A percentile compares a stretch with the other conserved stretches of the same genome.
Conservation (phyloP, 192 early-diverging fungal genomes). For the Endogone sp. region DNA sequence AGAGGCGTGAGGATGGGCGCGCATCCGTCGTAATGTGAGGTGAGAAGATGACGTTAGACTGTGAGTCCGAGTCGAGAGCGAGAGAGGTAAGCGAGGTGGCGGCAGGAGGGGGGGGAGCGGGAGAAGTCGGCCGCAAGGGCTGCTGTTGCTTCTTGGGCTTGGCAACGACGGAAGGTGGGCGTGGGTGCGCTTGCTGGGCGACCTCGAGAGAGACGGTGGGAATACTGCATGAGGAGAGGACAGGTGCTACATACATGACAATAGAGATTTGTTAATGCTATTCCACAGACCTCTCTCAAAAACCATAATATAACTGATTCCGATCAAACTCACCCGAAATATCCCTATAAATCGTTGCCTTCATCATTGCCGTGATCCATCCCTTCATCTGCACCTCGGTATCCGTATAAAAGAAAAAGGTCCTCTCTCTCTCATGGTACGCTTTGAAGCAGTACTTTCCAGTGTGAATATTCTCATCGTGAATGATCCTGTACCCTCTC, state of each 20-base stretch:
- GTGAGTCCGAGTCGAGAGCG: slow-evolving; percentile 19
- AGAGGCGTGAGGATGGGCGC: too few species aligned
- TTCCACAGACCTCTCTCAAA: neutral
- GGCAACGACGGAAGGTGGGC: slow-evolving; percentile 45
- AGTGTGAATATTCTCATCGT: slow-evolving; percentile 54
- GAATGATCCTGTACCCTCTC: slow-evolving; percentile 53
- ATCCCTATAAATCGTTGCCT: slow-evolving; percentile 57
- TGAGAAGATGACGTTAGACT: neutral
- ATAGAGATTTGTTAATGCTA: too few species aligned
- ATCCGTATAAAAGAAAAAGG: slow-evolving; percentile 60
- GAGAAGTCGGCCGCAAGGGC: too few species aligned
- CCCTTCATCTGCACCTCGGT: slow-evolving; percentile 40
- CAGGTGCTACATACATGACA: slow-evolving; percentile 33
- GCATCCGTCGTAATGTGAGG: too few species aligned
- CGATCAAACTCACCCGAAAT: slow-evolving; percentile 24
- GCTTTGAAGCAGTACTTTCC: slow-evolving; percentile 64
- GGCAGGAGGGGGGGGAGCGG: too few species aligned
- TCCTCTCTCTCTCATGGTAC: slow-evolving; percentile 49
- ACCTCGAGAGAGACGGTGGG: slow-evolving; percentile 50
- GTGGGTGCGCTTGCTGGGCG: slow-evolving; percentile 50
- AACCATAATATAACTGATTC: neutral
- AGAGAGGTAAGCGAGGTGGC: neutral
- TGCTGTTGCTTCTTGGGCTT: slow-evolving; percentile 20
- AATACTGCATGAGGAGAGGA: slow-evolving; percentile 57
- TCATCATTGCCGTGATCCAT: slow-evolving; percentile 62